Evolutionary conservation across 768 basidiomycete species (phyloP).

Genomic region (Sistotremastrum suecicum): DNA sequence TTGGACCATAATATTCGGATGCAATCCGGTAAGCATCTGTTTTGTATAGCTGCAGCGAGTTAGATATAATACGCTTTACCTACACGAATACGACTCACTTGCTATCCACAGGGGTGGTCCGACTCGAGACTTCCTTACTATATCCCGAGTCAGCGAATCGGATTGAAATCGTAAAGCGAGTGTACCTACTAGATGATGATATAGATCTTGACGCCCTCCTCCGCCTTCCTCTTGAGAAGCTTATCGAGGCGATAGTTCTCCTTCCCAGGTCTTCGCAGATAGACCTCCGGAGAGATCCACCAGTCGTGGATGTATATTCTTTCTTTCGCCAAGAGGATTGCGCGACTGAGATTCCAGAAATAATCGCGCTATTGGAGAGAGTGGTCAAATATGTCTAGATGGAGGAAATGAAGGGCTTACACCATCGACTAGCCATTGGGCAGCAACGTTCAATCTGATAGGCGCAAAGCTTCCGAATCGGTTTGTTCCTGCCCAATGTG

Average conservation of each 20-base stretch:
- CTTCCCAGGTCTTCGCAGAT: slow-evolving; percentile 73
- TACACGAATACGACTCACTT: slow-evolving; percentile 34
- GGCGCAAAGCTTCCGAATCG: slow-evolving; percentile 94
- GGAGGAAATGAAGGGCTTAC: slow-evolving; percentile 30
- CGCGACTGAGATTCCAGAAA: slow-evolving; percentile 92
- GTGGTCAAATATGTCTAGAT: slow-evolving; percentile 1
- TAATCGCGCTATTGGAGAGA: slow-evolving; percentile 67
- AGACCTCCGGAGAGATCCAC: slow-evolving; percentile 93
- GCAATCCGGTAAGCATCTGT: slow-evolving; percentile 59
- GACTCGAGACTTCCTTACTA: slow-evolving; percentile 90
- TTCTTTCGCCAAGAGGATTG: slow-evolving; percentile 78
- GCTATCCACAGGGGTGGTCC: slow-evolving; percentile 91
- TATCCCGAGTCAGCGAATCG: slow-evolving; percentile 2
- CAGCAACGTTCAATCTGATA: slow-evolving; percentile 80
- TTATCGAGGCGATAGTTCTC: slow-evolving; percentile 78
- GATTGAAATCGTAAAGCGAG: neutral
- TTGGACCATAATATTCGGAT: slow-evolving; percentile 91
- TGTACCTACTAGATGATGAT: slow-evolving; percentile 78
- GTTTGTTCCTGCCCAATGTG: slow-evolving; percentile 67
- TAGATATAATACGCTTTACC: neutral
- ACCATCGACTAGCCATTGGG: slow-evolving; percentile 97
- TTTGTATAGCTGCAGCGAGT: slow-evolving; percentile 59
- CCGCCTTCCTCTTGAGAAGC: slow-evolving; percentile 79
- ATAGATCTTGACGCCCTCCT: slow-evolving; percentile 90
- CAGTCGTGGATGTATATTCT: slow-evolving; percentile 94